These are phyloP conservation scores for Linnemannia elongata DNA, from an alignment of 192 early-diverging fungal genomes.

Conservation along the genomic window DNA sequence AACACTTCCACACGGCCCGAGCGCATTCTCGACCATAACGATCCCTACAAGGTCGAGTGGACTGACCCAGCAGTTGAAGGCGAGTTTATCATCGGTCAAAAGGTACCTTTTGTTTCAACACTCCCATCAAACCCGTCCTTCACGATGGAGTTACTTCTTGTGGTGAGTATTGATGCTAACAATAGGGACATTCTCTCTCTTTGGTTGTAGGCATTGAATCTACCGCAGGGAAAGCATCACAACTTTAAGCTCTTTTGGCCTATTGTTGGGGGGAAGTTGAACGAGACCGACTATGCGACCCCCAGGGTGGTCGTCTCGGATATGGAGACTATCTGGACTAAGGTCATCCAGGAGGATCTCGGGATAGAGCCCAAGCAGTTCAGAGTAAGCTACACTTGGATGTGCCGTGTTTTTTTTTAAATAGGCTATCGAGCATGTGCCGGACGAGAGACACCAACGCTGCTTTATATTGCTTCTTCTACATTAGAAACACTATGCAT, in stretches of 20 bases:
- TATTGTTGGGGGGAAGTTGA: slow-evolving; percentile 83
- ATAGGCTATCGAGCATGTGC: neutral
- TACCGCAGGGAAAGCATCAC: slow-evolving; percentile 55
- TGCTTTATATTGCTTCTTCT: neutral
- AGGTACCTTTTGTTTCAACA: slow-evolving; percentile 57
- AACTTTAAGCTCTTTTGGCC: slow-evolving; percentile 76
- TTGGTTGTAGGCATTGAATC: slow-evolving; percentile 59
- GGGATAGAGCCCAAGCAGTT: slow-evolving; percentile 73
- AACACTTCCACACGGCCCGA: slow-evolving; percentile 76
- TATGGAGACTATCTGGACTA: slow-evolving; percentile 85
- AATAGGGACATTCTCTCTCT: neutral
- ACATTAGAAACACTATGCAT: slow-evolving; percentile 68
- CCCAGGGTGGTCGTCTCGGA: slow-evolving; percentile 79
- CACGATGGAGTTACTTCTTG: neutral
- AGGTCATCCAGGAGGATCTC: slow-evolving; percentile 76
- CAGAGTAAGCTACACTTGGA: slow-evolving; percentile 35
- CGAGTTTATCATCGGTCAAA: slow-evolving; percentile 71
- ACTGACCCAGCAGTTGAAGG: slow-evolving; percentile 62
- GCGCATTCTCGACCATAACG: slow-evolving; percentile 88
- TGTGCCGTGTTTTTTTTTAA: neutral
- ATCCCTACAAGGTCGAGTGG: slow-evolving; percentile 94
- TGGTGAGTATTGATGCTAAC: neutral
- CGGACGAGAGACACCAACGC: neutral
- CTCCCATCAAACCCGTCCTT: neutral
- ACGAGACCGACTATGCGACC: slow-evolving; percentile 78